phyloP scores from a whole-genome alignment of 768 basidiomycete genomes.

The Agrocybe pediades region DNA sequence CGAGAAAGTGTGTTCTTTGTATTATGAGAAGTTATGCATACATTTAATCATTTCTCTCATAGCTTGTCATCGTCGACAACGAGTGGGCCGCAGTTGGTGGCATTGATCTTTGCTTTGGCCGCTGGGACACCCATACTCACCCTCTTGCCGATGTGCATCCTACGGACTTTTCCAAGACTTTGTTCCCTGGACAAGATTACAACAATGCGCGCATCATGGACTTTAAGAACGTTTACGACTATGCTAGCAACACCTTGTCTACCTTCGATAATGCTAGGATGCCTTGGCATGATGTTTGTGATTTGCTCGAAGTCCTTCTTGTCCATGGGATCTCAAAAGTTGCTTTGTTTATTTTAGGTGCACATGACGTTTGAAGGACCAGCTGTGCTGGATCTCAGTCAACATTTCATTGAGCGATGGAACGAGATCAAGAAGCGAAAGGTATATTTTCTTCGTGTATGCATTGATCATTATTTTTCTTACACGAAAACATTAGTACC shows the following conservation, averaged over 20 bases:
- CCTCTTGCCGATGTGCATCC: constrained; percentile 94
- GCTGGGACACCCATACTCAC: constrained; percentile 93
- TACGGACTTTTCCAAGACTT: constrained; percentile 74
- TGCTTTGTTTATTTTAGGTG: constrained; percentile 40
- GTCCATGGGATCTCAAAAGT: neutral
- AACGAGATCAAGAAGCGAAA: constrained; percentile 87
- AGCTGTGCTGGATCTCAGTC: constrained; percentile 85
- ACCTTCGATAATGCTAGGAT: constrained; percentile 72
- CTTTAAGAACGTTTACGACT: constrained; percentile 82
- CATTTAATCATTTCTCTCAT: neutral
- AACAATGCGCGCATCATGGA: constrained; percentile 89
- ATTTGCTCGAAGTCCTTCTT: neutral
- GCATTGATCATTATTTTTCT: neutral
- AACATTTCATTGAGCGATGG: constrained; percentile 93
- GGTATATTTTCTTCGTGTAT: constrained; percentile 30
- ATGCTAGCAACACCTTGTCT: constrained; percentile 68
- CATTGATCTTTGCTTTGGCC: constrained; percentile 93
- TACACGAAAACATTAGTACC: constrained; percentile 31
- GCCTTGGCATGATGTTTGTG: constrained; percentile 94
- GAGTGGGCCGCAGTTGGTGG: constrained; percentile 88
- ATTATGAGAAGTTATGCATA: neutral
- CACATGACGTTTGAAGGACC: constrained; percentile 86
- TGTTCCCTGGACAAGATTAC: constrained; percentile 95
- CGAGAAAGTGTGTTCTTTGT: constrained; percentile 58
- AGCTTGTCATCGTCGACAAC: constrained; percentile 86